Evolutionary conservation across 257 asterid species (phyloP), one percentile per base, ranked within the genome.

Genomic region (Fraxinus americana): DNA sequence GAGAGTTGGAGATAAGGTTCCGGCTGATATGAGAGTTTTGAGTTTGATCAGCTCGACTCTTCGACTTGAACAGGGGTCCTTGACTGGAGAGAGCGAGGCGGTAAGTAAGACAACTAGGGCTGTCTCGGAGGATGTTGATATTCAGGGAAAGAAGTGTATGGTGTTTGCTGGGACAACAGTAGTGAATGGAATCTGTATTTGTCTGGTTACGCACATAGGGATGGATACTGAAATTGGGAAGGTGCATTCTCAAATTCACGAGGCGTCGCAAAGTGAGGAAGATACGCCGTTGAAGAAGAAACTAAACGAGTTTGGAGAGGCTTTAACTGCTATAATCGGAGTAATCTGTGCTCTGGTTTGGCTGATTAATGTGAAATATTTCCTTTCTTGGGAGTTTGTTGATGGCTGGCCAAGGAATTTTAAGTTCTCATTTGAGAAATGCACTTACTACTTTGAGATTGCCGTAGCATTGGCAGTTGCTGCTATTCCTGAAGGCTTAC

Each of bases 381-480:
- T 96, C 86, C 99, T 96, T 35, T 41, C 98, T 4, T 96, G 99
- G 98, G 99, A 96, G 73, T 67, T 73, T 74, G 93, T 92, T 70
- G 90, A 96, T 85, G 99, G 99, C 27, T 96, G 98, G 98, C 99
- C 99, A 1, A 86, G 73, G 54, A 96, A 96, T 79, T 93, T 96
- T 78, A 92, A 92, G 86, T 96, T 96, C 81, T 96, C 99, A 10
- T 96, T 96, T 69, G 99, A 96, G 92, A 96, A 96, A 80, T 96
- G 99, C 90, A 96, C 99, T 59, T 96, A 93, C 68, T 96, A 96
- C 89, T 96, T 96, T 84, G 99, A 96, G 89, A 96, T 96, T 80
- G 99, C 98, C 21, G 98, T 96, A 16, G 99, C 99, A 12, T 80
- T 96, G 91, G 99, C 99, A 4, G 99, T 96, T 75, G 99, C 99